These are phyloP conservation scores for Buddleja alternifolia DNA, from an alignment of 257 asterid species.

Conservation along the genomic window DNA sequence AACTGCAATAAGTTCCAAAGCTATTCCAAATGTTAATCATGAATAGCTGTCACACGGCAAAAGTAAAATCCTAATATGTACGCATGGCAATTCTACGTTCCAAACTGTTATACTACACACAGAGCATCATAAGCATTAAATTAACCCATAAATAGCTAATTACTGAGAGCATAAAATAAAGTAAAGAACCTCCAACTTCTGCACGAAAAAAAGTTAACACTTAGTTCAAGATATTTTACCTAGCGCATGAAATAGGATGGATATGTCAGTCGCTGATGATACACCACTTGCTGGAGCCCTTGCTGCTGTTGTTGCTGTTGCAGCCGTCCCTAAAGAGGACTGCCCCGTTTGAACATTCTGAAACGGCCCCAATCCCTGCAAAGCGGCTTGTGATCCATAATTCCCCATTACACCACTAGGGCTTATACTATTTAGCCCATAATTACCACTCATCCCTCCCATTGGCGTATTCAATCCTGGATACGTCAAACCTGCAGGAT, in stretches of 20 bases:
- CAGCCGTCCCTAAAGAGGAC: constrained; percentile 38
- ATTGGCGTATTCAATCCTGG: constrained; percentile 42
- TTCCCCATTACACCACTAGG: constrained; percentile 46
- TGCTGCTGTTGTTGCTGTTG: constrained; percentile 36
- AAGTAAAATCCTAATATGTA: not conserved
- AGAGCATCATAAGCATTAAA: not conserved
- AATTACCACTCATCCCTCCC: constrained; percentile 48
- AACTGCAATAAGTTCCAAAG: not conserved
- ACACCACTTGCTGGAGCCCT: constrained; percentile 45
- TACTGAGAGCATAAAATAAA: not conserved
- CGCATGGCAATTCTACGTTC: not conserved
- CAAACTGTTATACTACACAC: not conserved
- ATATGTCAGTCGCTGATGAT: constrained; percentile 32
- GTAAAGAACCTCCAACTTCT: not conserved
- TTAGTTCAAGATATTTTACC: constrained; percentile 33
- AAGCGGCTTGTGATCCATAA: constrained; percentile 63
- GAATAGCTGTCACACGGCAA: not conserved
- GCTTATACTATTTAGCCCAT: constrained; percentile 50
- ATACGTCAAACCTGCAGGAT: constrained; percentile 39
- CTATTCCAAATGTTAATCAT: not conserved
- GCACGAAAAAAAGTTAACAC: not conserved
- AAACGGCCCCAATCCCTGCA: constrained; percentile 56
- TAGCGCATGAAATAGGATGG: constrained; percentile 53
- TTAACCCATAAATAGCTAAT: not conserved
- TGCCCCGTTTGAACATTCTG: constrained; percentile 49